Evolutionary conservation across 208 protist genomes (phyloP).

Genomic region (Leishmania lainsoni): DNA sequence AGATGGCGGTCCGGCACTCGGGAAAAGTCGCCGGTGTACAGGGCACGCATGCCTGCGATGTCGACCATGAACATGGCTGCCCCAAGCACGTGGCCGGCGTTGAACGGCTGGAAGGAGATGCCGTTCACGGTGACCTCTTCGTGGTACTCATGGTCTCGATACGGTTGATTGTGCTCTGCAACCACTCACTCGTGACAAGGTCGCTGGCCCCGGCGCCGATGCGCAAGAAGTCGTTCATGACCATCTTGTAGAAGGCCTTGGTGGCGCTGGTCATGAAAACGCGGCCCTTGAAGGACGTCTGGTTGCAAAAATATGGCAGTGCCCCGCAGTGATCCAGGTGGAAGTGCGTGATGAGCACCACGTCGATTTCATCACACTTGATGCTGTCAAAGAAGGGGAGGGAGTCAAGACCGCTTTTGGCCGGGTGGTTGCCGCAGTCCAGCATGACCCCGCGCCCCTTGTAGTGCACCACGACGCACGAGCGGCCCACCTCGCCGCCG

Average conservation of each 20-base stretch:
- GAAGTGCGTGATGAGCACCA: slow-evolving; percentile 98
- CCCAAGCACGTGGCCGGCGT: slow-evolving; percentile 97
- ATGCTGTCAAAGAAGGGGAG: slow-evolving; percentile 98
- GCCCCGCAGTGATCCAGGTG: slow-evolving; percentile 98
- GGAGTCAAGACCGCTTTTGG: slow-evolving; percentile 91
- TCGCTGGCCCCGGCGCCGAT: slow-evolving; percentile 87
- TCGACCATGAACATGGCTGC: slow-evolving; percentile 99
- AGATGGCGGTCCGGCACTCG: slow-evolving; percentile 98
- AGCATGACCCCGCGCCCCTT: slow-evolving; percentile 98
- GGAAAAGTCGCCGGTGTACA: slow-evolving; percentile 99
- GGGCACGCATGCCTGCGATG: slow-evolving; percentile 95
- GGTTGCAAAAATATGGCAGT: slow-evolving; percentile 96
- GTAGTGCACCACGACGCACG: slow-evolving; percentile 96
- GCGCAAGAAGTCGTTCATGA: slow-evolving; percentile 97
- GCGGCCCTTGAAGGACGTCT: slow-evolving; percentile 96
- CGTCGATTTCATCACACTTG: slow-evolving; percentile 91
- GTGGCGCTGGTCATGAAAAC: slow-evolving; percentile 98
- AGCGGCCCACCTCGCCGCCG: slow-evolving; percentile 97
- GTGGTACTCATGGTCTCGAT: slow-evolving; percentile 99
- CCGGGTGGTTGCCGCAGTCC: slow-evolving; percentile 99
- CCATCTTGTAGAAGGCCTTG: slow-evolving; percentile 97
- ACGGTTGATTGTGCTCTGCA: slow-evolving; percentile 93
- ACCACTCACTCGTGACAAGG: slow-evolving; percentile 94
- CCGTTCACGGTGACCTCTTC: slow-evolving; percentile 96
- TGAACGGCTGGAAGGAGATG: slow-evolving; percentile 97